These are phyloP conservation scores for Plantago coronopus DNA, from an alignment of 305 asterid genomes.

Conservation along the genomic window DNA sequence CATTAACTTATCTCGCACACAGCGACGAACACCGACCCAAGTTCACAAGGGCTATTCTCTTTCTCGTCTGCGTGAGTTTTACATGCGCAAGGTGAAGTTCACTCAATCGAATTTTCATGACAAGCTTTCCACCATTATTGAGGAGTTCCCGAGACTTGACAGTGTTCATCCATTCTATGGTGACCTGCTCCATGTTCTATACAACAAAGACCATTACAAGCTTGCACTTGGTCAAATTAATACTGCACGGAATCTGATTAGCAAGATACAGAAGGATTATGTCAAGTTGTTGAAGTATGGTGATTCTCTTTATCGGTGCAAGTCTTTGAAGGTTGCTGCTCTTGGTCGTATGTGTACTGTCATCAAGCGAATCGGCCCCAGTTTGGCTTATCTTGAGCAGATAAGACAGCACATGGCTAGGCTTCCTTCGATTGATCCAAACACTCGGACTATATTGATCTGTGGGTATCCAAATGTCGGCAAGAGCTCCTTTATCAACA, in stretches of 20 bases:
- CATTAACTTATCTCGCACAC: constrained; percentile 87
- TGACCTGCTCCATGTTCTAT: constrained; percentile 86
- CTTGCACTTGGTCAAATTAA: constrained; percentile 95
- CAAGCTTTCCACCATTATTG: constrained; percentile 79
- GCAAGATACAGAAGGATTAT: constrained; percentile 76
- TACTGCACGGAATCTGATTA: constrained; percentile 79
- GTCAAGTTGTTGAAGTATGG: constrained; percentile 81
- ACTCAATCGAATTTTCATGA: constrained; percentile 79
- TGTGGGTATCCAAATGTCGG: constrained; percentile 99
- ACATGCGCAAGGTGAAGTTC: constrained; percentile 93
- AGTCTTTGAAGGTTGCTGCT: constrained; percentile 87
- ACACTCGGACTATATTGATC: constrained; percentile 81
- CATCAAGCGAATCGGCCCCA: constrained; percentile 70
- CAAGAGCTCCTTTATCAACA: constrained; percentile 91
- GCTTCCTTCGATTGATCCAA: constrained; percentile 93
- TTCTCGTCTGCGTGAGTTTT: constrained; percentile 83
- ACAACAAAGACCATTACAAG: constrained; percentile 92
- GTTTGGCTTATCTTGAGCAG: constrained; percentile 96
- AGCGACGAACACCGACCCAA: constrained; percentile 89
- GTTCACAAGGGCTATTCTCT: constrained; percentile 98
- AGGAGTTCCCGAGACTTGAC: constrained; percentile 88
- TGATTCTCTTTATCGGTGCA: constrained; percentile 83
- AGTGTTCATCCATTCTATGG: constrained; percentile 96
- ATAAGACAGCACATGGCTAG: constrained; percentile 98
- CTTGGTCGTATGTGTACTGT: constrained; percentile 96